Percentiles rank a stretch among this genome's conserved stretches.
Evolutionary conservation across 2,329 filamentous ascomycete genomes (phyloP).

Genomic region (Trichoderma lentiforme): DNA sequence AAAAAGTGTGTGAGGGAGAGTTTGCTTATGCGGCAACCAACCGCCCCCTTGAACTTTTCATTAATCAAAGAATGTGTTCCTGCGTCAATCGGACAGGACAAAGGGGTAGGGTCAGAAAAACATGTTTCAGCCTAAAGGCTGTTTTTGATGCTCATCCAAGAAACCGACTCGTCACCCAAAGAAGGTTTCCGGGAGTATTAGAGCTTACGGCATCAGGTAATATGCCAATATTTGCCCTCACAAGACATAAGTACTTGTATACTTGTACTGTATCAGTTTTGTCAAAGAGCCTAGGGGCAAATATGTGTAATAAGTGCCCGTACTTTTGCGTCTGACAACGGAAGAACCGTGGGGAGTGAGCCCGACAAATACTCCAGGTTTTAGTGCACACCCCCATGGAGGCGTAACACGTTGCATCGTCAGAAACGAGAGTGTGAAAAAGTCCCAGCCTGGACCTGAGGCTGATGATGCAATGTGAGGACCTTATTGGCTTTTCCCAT

Average conservation of each 20-base stretch:
- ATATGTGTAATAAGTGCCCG: background rate
- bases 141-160: background rate
- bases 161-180: background rate
- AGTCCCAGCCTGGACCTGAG: background rate
- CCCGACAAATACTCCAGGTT: background rate
- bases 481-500: background rate
- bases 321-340: slow-evolving; percentile 5
- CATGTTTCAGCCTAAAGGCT: slow-evolving; percentile 6
- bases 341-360: background rate
- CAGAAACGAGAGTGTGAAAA: background rate
- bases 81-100: slow-evolving; percentile 2
- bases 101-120: background rate
- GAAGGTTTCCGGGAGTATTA: slow-evolving; percentile 6
- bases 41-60: background rate
- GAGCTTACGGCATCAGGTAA: slow-evolving; percentile 1
- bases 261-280: background rate
- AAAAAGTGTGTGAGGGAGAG: background rate
- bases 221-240: background rate
- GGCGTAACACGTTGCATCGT: slow-evolving; percentile 16
- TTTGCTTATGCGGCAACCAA: background rate
- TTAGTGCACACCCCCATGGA: slow-evolving; percentile 1
- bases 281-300: background rate
- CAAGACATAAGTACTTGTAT: background rate
- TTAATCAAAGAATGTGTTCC: slow-evolving; percentile 6
- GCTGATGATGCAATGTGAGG: slow-evolving; percentile 7